A percentile compares a stretch with the other conserved stretches of the same genome.
These are phyloP conservation scores for Adansonia rubrostipa DNA, from an alignment of 441 rosid genomes.

Conservation along the genomic window DNA sequence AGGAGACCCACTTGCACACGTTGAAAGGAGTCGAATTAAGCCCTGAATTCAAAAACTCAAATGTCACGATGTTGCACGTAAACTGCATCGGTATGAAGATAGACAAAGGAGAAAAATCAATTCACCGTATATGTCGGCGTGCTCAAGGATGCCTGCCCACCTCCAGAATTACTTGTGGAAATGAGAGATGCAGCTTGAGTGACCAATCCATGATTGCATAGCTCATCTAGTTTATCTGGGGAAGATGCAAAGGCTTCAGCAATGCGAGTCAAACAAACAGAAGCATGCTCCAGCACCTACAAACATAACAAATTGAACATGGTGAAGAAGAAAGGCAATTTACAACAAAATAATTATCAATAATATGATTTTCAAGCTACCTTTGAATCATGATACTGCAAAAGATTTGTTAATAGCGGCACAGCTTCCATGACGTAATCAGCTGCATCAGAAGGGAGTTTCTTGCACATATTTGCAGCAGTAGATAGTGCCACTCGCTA, in stretches of 20 bases:
- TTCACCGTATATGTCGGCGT: slow-evolving; percentile 92
- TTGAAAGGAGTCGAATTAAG: slow-evolving; percentile 88
- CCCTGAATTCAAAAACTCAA: slow-evolving; percentile 59
- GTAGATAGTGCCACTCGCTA: slow-evolving; percentile 98
- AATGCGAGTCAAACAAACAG: slow-evolving; percentile 95
- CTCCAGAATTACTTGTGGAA: slow-evolving; percentile 86
- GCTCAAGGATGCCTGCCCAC: slow-evolving; percentile 97
- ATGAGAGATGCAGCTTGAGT: slow-evolving; percentile 97
- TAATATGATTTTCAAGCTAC: slow-evolving; percentile 38
- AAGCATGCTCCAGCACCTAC: slow-evolving; percentile 97
- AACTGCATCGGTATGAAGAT: slow-evolving; percentile 19
- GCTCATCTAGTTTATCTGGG: slow-evolving; percentile 88
- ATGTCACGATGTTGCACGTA: slow-evolving; percentile 35
- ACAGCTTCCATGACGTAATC: slow-evolving; percentile 99
- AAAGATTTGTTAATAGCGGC: slow-evolving; percentile 93
- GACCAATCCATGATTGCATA: slow-evolving; percentile 95
- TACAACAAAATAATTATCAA: background rate
- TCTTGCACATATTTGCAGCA: slow-evolving; percentile 99
- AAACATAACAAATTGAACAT: slow-evolving; percentile 32
- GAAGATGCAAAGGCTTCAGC: slow-evolving; percentile 95
- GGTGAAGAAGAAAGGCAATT: slow-evolving; percentile 18
- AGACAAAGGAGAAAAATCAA: slow-evolving; percentile 17
- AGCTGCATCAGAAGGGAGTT: slow-evolving; percentile 98
- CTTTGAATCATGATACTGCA: slow-evolving; percentile 96
- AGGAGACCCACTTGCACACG: slow-evolving; percentile 97